phyloP scores from a whole-genome alignment of 2,329 filamentous ascomycete genomes.

The Fusarium pseudocircinatum region DNA sequence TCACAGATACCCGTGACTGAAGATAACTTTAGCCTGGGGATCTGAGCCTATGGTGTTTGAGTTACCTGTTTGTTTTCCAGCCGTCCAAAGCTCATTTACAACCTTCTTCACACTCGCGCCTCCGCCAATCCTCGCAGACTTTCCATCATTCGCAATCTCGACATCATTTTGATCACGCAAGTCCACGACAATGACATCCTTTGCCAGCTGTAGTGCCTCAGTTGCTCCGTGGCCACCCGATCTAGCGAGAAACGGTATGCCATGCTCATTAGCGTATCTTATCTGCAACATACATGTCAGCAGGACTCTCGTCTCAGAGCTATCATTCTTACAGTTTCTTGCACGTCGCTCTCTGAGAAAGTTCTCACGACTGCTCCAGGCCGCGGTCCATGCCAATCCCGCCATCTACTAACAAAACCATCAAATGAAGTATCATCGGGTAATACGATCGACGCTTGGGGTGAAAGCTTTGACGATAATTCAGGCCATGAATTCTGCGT shows the following conservation, averaged over 20 bases:
- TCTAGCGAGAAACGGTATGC: constrained; percentile 13
- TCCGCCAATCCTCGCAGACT: constrained; percentile 1
- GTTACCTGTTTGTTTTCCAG: constrained; percentile 25
- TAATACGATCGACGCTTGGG: constrained; percentile 6
- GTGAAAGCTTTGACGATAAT: constrained; percentile 11
- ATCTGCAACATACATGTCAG: constrained; percentile 11
- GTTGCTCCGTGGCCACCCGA: constrained; percentile 28
- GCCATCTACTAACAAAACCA: constrained; percentile 10
- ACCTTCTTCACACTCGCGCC: constrained; percentile 24
- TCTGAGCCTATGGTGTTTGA: accelerated
- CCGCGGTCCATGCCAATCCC: constrained; percentile 28
- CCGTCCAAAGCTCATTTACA: constrained; percentile 1
- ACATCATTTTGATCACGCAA: constrained; percentile 1
- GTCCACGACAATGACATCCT: constrained; percentile 19
- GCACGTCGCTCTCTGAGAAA: constrained; percentile 20
- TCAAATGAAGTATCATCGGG: neutral
- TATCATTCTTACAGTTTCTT: constrained; percentile 9
- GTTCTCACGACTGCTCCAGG: constrained; percentile 9
- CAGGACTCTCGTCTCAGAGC: accelerated
- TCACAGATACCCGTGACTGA: constrained; percentile 39
- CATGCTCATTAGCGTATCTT: constrained; percentile 16
- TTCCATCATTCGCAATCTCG: neutral
- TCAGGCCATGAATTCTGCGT: constrained; percentile 4
- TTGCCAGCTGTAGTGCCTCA: constrained; percentile 12
- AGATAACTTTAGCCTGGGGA: neutral